Evolutionary conservation across 306 rosid species (phyloP), one percentile per base, ranked within the genome.

Genomic region (Acacia acuminata): DNA sequence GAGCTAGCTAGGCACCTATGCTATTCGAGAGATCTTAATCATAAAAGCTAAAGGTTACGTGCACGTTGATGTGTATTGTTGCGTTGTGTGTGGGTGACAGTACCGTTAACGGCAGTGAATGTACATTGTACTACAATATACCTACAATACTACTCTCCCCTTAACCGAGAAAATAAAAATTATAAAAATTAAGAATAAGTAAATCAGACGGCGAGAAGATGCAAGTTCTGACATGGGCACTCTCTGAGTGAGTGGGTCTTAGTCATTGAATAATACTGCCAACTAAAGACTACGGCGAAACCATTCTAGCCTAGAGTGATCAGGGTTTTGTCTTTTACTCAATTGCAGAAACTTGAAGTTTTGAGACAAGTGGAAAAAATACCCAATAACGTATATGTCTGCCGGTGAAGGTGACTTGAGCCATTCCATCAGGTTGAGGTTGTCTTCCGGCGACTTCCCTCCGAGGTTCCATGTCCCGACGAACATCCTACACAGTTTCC

Each of bases 401-500:
- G 94, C 91, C 0, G 90, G 83, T 2, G 92, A 78, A 24, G 93
- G 87, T 75, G 91, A 91, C 48, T 76, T 86, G 8, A 96, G 92
- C 98, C 99, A 96, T 25, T 91, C 90, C 77, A 83, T 89, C 79
- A 96, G 81, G 82, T 90, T 83, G 85, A 93, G 84, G 42, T 81
- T 82, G 43, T 86, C 88, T 9, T 82, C 87, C 2, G 98, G 99
- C 14, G 99, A 78, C 76, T 92, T 93, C n/a, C 99, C 99, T 72
- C 98, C 99, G 27, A 96, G 96, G 81, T 96, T 96, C 99, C 99
- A 96, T 60, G 99, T 96, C 81, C 99, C 99, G 63, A 91, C 97
- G 43, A 92, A 87, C 91, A 92, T 90, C 82, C 99, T 96, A 56
- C 65, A 58, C 15, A 63, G 7, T 51, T 77, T 27, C 48, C 30